Percentiles rank a stretch among this genome's conserved stretches.
Conservation (phyloP, 106 monocot genomes). For the Narthecium ossifragum region DNA sequence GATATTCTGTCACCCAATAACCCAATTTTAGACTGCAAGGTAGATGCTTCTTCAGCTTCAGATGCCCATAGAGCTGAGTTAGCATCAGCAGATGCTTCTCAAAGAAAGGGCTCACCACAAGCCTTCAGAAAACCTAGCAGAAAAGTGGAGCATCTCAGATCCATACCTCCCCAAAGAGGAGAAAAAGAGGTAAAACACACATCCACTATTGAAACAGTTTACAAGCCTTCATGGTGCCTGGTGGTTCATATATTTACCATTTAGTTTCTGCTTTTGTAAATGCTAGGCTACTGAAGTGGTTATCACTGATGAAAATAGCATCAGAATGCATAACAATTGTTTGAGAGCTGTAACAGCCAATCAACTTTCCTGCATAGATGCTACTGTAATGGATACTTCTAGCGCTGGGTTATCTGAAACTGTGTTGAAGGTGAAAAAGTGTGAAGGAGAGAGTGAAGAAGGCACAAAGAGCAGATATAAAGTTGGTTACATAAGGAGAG, state of each 20-base stretch:
- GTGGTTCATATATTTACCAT: not conserved
- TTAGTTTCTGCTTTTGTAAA: not conserved
- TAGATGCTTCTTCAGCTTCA: too few relatives aligned
- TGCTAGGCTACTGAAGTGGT: too few relatives aligned
- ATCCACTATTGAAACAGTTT: too few relatives aligned
- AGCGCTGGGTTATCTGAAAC: slow-evolving; percentile 23
- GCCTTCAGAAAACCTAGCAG: slow-evolving; percentile 61
- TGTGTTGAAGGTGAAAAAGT: slow-evolving; percentile 34
- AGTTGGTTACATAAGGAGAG: slow-evolving; percentile 77
- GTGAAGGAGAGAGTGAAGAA: slow-evolving; percentile 36
- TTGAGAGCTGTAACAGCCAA: slow-evolving; percentile 94
- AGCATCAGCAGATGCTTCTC: slow-evolving; percentile 82
- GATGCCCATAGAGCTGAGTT: slow-evolving; percentile 88
- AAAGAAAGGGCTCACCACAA: slow-evolving; percentile 88
- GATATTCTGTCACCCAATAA: too few relatives aligned
- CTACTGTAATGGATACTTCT: slow-evolving; percentile 19
- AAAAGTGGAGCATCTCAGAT: slow-evolving; percentile 22
- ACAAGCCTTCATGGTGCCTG: too few relatives aligned
- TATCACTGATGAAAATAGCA: slow-evolving; percentile 19
- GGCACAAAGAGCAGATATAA: slow-evolving; percentile 22
- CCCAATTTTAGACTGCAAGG: too few relatives aligned
- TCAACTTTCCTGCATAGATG: slow-evolving; percentile 54
- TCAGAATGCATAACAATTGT: slow-evolving; percentile 43
- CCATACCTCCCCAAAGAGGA: slow-evolving; percentile 41
- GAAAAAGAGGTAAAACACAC: slow-evolving; percentile 76